These are phyloP conservation scores for Harringtonia aguacate DNA, from an alignment of 2,329 filamentous ascomycete genomes.

Conservation along the genomic window DNA sequence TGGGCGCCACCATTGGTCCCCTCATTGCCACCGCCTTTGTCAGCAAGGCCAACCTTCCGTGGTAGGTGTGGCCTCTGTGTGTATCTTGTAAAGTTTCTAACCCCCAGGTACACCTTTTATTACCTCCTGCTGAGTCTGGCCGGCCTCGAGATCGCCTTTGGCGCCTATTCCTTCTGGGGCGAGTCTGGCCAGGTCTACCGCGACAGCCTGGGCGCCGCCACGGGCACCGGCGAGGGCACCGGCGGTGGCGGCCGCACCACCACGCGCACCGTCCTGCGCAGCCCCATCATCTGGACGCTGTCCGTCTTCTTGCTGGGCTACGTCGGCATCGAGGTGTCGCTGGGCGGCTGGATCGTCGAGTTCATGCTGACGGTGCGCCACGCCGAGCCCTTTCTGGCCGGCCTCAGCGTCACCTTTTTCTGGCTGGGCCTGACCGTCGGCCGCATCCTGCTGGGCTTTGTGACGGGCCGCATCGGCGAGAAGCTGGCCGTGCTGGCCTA, in stretches of 20 bases:
- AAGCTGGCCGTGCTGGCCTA: constrained; percentile 55
- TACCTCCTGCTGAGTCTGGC: constrained; percentile 59
- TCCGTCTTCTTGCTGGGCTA: constrained; percentile 68
- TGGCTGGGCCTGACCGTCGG: constrained; percentile 76
- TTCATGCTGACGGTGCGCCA: constrained; percentile 76
- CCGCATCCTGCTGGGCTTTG: constrained; percentile 60
- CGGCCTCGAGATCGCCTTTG: constrained; percentile 41
- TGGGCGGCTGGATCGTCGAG: constrained; percentile 62
- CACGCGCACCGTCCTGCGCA: constrained; percentile 30
- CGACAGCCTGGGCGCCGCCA: constrained; percentile 10
- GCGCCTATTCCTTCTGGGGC: constrained; percentile 49
- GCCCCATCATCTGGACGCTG: constrained; percentile 58
- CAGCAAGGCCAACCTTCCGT: constrained; percentile 46
- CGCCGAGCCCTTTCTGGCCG: constrained; percentile 58
- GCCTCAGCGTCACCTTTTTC: constrained; percentile 68
- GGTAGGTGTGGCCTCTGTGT: too few species aligned
- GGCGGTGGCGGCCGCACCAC: constrained; percentile 31
- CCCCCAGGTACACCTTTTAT: constrained; percentile 41
- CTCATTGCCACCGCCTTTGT: constrained; percentile 65
- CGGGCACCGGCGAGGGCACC: constrained; percentile 10
- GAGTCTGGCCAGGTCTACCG: constrained; percentile 49
- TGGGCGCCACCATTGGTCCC: constrained; percentile 60
- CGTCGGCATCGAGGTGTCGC: constrained; percentile 60
- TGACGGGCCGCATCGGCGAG: constrained; percentile 65
- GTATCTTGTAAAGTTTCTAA: too few species aligned